Evolutionary conservation across 306 rosid genomes (phyloP).

Genomic region (Vigna mungo): DNA sequence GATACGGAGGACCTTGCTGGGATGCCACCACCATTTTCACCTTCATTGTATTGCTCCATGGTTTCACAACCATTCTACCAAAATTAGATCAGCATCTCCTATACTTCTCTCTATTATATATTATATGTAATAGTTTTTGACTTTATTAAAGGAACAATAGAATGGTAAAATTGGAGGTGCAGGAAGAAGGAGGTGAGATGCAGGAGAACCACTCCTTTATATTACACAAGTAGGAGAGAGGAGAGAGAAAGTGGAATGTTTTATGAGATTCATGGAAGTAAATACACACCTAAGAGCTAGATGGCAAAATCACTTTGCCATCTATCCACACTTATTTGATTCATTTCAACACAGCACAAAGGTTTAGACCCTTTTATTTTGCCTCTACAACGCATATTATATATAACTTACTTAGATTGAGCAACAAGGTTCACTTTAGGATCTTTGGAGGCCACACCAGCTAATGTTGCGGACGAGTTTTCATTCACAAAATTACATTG

Average conservation of each 20-base stretch:
- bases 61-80: too few relatives aligned
- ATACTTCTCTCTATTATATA: too few relatives aligned
- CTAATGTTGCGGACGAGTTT: not conserved
- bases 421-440: not conserved
- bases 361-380: not conserved
- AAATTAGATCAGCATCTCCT: too few relatives aligned
- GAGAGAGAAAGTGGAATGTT: not conserved
- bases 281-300: not conserved
- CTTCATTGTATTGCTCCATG: too few relatives aligned
- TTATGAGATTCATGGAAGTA: not conserved
- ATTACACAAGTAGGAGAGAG: not conserved
- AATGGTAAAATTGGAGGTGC: too few relatives aligned
- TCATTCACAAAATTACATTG: conserved; percentile 45
- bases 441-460: not conserved
- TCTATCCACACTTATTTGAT: not conserved
- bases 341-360: conserved; percentile 10
- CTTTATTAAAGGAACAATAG: too few relatives aligned
- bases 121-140: too few relatives aligned
- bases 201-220: too few relatives aligned
- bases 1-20: too few relatives aligned
- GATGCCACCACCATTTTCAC: too few relatives aligned
- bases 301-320: not conserved
- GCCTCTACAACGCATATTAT: not conserved
- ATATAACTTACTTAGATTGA: conserved; percentile 22
- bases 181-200: too few relatives aligned